Evolutionary conservation across 2,329 filamentous ascomycete genomes (phyloP), one percentile per base, ranked within the genome.

Genomic region (Drechslerella dactyloides): DNA sequence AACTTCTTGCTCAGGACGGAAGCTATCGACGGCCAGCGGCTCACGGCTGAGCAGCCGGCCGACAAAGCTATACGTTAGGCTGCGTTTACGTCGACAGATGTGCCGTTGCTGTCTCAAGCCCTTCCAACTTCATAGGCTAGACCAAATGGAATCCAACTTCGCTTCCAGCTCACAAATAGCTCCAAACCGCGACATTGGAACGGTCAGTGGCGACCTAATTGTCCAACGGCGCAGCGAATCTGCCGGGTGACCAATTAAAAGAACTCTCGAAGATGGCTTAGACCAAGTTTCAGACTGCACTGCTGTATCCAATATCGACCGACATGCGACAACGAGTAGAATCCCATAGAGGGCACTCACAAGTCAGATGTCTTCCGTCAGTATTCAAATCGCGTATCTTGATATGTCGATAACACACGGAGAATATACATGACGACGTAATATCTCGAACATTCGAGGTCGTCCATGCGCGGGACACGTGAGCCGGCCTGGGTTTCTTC

Each of bases 81-180:
- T 48, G 44, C 44, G 19, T 48, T 23, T 21, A 10, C 44, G 17
- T 48, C 17, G 15, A 48, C 17, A 4, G 11, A 19, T 35, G 30
- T n/a, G 50, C 50, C 54, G 66, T 53, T 55, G 66, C 63, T 72
- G 68, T 72, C 68, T 72, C 52, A 57, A 65, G 56, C n/a, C 60
- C 42, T 65, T 42, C 57, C 3, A 57, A 19, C 30, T 51, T 50
- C 48, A 72, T 72, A 72, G 68, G 68, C 37, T 53, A 64, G 24
- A 60, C 23, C 30, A 15, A 10, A 19, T 48, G 44, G 44, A 48
- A 50, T 52, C 33, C 51, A 42, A 55, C 56, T 68, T 60, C 44
- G 40, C 42, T 61, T 52, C 56, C 44, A 52, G 23, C 37, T 21
- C 42, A 42, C 56, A 51, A 54, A 37, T 24, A 60, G 52, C 60